Evolutionary conservation across 108 stramenopile species (phyloP).

Genomic region (Skeletonema grethae): DNA sequence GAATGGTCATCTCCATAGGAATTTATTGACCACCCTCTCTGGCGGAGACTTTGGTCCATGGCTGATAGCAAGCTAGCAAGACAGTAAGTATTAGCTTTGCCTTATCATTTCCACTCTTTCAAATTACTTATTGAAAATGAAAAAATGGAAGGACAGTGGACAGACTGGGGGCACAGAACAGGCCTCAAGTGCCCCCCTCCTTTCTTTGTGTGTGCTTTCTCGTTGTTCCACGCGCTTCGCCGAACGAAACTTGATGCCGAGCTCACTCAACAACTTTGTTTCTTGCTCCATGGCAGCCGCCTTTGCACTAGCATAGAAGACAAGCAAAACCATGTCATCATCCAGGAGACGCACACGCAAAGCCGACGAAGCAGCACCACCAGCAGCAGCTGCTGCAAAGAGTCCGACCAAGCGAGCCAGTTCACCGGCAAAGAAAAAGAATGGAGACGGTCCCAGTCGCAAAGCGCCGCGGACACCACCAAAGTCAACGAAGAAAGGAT

Average conservation of each 20-base stretch:
- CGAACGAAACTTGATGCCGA: neutral
- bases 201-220: neutral
- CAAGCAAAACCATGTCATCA: conserved; percentile 3
- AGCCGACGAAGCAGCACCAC: neutral
- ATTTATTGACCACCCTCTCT: conserved; percentile 46
- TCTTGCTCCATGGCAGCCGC: neutral
- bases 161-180: neutral
- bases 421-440: neutral
- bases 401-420: neutral
- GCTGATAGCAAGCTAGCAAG: too few relatives aligned
- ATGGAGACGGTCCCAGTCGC: neutral
- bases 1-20: conserved; percentile 30
- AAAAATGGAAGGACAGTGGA: too few relatives aligned
- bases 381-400: neutral
- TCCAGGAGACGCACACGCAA: neutral
- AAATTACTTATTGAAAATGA: too few relatives aligned
- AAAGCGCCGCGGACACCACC: conserved; percentile 5
- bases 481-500: neutral
- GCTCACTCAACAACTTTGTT: neutral
- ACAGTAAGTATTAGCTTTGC: too few relatives aligned
- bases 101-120: too few relatives aligned
- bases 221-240: neutral
- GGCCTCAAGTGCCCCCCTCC: too few relatives aligned
- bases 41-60: conserved; percentile 42
- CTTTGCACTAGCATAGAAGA: conserved; percentile 1